Conservation (phyloP, 768 basidiomycete species). For the Coprinopsis marcescibilis region DNA sequence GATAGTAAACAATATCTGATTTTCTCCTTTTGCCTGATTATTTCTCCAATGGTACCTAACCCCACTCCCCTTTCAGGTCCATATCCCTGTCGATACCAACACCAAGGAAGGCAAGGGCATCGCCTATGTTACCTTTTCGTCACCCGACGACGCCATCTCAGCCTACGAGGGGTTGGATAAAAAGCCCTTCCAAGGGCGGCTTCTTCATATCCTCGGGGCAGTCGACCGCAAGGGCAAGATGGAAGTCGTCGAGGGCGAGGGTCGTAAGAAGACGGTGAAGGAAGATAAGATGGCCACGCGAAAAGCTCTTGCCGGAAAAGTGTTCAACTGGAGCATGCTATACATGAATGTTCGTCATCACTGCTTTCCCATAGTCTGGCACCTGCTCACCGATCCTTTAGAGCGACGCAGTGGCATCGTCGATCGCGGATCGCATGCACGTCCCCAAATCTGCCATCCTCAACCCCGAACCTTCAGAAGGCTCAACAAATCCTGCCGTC, state of each 20-base stretch:
- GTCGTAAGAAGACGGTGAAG: constrained; percentile 44
- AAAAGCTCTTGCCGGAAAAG: constrained; percentile 64
- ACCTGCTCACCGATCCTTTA: constrained; percentile 24
- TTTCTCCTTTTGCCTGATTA: background rate
- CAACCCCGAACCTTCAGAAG: constrained; percentile 65
- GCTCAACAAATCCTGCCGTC: constrained; percentile 61
- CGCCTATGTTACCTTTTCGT: constrained; percentile 44
- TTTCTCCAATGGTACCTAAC: constrained; percentile 9
- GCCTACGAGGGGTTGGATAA: constrained; percentile 80
- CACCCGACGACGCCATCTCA: constrained; percentile 39
- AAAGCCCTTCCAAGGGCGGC: constrained; percentile 83
- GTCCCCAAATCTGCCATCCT: constrained; percentile 85
- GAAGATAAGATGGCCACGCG: constrained; percentile 60
- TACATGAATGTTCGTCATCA: constrained; percentile 89
- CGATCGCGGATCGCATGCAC: constrained; percentile 84
- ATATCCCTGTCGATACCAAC: constrained; percentile 39
- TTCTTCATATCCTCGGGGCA: constrained; percentile 86
- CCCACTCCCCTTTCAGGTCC: constrained; percentile 31
- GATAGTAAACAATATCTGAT: constrained; percentile 25
- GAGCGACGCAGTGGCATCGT: constrained; percentile 92
- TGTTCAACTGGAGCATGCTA: constrained; percentile 90
- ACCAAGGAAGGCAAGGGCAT: constrained; percentile 46
- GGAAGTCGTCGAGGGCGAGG: constrained; percentile 37
- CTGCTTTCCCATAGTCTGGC: constrained; percentile 8
- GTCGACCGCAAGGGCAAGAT: constrained; percentile 55